These are phyloP conservation scores for Amorphotheca resinae DNA, from an alignment of 495 filamentous ascomycete genomes.

Conservation along the genomic window DNA sequence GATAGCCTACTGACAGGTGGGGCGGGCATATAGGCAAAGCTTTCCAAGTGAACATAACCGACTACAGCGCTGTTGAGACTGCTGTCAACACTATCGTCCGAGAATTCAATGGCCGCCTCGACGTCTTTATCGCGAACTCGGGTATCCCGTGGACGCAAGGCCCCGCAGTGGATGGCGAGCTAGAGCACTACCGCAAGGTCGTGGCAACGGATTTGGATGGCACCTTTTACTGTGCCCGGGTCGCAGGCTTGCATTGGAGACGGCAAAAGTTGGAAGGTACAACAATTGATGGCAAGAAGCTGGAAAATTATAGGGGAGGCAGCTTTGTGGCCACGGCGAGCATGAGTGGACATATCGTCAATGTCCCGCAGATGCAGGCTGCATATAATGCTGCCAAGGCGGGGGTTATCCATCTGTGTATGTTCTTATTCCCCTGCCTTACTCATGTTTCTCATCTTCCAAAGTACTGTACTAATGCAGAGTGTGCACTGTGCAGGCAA, in stretches of 20 bases:
- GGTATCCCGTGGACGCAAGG: slow-evolving; percentile 66
- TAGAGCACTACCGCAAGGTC: slow-evolving; percentile 56
- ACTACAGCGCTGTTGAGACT: slow-evolving; percentile 42
- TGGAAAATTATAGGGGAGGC: slow-evolving; percentile 53
- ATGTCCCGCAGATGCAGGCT: slow-evolving; percentile 75
- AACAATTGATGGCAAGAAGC: slow-evolving; percentile 49
- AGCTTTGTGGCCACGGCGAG: slow-evolving; percentile 70
- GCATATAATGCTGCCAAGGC: slow-evolving; percentile 86
- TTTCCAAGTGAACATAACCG: slow-evolving; percentile 58
- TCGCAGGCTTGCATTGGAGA: slow-evolving; percentile 56
- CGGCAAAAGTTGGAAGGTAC: slow-evolving; percentile 50
- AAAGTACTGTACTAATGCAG: slow-evolving; percentile 25
- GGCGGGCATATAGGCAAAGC: slow-evolving; percentile 46
- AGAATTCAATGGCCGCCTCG: slow-evolving; percentile 63
- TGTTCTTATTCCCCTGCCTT: slow-evolving; percentile 42
- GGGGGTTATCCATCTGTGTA: slow-evolving; percentile 74
- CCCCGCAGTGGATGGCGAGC: slow-evolving; percentile 48
- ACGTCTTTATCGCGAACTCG: slow-evolving; percentile 72
- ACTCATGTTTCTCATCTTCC: slow-evolving; percentile 34
- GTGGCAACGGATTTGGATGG: slow-evolving; percentile 68
- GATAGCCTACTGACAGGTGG: too few relatives aligned
- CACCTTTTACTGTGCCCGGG: slow-evolving; percentile 69
- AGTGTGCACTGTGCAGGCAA: too few relatives aligned
- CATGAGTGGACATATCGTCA: slow-evolving; percentile 79
- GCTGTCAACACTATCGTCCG: slow-evolving; percentile 45